phyloP scores from a whole-genome alignment of 2,329 filamentous ascomycete genomes.

The Fusarium sp. region DNA sequence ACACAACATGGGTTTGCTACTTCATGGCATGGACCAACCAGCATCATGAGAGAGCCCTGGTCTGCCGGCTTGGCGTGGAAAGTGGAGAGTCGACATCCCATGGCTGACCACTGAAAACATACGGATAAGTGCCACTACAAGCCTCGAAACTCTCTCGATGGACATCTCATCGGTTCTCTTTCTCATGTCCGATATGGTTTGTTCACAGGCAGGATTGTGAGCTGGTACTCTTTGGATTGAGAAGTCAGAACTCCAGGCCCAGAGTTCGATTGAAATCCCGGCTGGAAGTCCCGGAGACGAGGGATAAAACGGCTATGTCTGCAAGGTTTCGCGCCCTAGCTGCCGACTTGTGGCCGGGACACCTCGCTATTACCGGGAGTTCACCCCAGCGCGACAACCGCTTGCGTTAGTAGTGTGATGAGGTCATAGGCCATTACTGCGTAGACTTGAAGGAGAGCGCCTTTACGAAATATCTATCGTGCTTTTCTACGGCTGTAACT shows the following conservation, averaged over 20 bases:
- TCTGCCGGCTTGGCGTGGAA: conserved; percentile 1
- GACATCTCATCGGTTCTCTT: conserved; percentile 1
- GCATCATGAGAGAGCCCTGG: conserved; percentile 18
- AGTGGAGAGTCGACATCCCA: conserved; percentile 24
- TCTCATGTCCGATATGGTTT: neutral
- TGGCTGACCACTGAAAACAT: conserved; percentile 33
- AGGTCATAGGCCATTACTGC: conserved; percentile 34
- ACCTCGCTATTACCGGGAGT: conserved; percentile 21
- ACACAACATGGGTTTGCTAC: neutral
- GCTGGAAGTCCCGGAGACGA: conserved; percentile 29
- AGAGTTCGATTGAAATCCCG: neutral
- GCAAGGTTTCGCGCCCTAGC: conserved; percentile 30
- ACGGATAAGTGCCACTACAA: conserved; percentile 28
- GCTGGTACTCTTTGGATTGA: neutral
- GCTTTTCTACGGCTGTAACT: conserved; percentile 4
- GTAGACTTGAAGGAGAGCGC: neutral
- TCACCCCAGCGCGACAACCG: conserved; percentile 32
- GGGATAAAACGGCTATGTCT: conserved; percentile 24
- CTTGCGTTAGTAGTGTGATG: conserved; percentile 31
- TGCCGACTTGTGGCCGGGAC: conserved; percentile 38
- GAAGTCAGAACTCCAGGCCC: neutral
- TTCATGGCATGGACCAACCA: conserved; percentile 20
- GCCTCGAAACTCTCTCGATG: conserved; percentile 1
- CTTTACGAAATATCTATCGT: conserved; percentile 3
- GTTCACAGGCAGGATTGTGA: conserved; percentile 3